These are phyloP conservation scores for Cryptosporidium baileyi DNA, from an alignment of 169 alveolate species.

Conservation along the genomic window DNA sequence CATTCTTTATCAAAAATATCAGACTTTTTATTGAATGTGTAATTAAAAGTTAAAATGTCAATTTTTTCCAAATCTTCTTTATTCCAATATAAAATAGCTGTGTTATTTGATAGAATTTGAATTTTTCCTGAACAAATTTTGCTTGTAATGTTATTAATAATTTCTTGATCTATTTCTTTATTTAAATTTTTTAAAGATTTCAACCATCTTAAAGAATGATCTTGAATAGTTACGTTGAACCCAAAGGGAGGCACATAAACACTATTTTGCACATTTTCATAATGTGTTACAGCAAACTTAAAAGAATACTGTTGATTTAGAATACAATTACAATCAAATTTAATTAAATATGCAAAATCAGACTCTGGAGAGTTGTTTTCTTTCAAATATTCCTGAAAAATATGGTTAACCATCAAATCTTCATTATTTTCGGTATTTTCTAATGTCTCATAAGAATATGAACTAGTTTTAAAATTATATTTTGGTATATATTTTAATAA, in stretches of 20 bases:
- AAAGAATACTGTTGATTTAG: slow-evolving; percentile 30
- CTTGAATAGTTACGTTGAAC: slow-evolving; percentile 32
- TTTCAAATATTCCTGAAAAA: slow-evolving; percentile 1
- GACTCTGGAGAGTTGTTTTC: not conserved
- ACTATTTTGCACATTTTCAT: slow-evolving; percentile 27
- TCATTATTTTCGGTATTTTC: not conserved
- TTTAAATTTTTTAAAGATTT: not conserved
- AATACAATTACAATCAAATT: not conserved
- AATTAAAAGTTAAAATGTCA: not conserved
- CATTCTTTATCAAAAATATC: not conserved
- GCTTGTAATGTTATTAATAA: not conserved
- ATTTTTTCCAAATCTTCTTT: not conserved
- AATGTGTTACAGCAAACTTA: slow-evolving; percentile 49
- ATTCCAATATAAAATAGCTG: slow-evolving; percentile 14
- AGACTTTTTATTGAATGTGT: not conserved
- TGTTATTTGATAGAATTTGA: slow-evolving; percentile 3
- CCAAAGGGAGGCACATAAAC: slow-evolving; percentile 65
- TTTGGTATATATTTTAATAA: slow-evolving; percentile 27
- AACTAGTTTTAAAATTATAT: slow-evolving; percentile 10
- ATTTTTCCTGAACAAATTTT: slow-evolving; percentile 7
- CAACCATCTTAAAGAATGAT: slow-evolving; percentile 21
- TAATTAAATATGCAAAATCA: slow-evolving; percentile 16
- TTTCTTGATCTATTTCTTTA: not conserved
- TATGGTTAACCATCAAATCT: not conserved
- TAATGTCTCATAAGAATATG: not conserved